These are phyloP conservation scores for Hura crepitans DNA, from an alignment of 441 rosid genomes.

Conservation along the genomic window DNA sequence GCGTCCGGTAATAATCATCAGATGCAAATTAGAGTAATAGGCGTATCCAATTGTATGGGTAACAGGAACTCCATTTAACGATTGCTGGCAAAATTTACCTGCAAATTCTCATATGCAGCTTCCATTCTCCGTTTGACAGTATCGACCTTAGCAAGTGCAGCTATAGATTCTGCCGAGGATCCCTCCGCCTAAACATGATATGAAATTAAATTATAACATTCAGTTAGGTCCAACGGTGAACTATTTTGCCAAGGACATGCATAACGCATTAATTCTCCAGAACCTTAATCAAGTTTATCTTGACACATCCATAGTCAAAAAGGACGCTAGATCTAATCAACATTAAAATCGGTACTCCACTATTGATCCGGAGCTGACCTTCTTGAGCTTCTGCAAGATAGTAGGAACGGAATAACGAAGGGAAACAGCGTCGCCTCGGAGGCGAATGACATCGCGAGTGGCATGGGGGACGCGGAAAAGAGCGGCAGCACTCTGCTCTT, in stretches of 20 bases:
- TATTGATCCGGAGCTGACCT: slow-evolving; percentile 37
- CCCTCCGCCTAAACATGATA: slow-evolving; percentile 73
- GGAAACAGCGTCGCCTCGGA: slow-evolving; percentile 87
- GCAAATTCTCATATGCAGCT: slow-evolving; percentile 84
- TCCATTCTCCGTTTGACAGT: slow-evolving; percentile 97
- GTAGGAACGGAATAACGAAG: slow-evolving; percentile 74
- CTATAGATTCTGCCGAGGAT: slow-evolving; percentile 85
- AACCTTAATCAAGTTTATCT: background rate
- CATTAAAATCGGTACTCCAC: slow-evolving; percentile 16
- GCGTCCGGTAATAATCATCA: slow-evolving; percentile 69
- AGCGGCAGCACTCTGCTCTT: slow-evolving; percentile 84
- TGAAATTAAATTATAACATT: background rate
- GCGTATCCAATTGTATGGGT: background rate
- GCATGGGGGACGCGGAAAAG: slow-evolving; percentile 97
- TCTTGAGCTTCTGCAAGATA: slow-evolving; percentile 87
- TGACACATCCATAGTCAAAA: background rate
- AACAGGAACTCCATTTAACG: slow-evolving; percentile 1
- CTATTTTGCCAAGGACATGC: too few relatives aligned
- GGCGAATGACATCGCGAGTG: slow-evolving; percentile 85
- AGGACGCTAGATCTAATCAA: slow-evolving; percentile 20
- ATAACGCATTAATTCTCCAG: too few relatives aligned
- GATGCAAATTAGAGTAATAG: background rate
- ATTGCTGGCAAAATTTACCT: slow-evolving; percentile 45
- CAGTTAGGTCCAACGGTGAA: background rate
- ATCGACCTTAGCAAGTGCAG: slow-evolving; percentile 93